Conservation (phyloP, 257 asterid species). For the Solanum paucissectum region DNA sequence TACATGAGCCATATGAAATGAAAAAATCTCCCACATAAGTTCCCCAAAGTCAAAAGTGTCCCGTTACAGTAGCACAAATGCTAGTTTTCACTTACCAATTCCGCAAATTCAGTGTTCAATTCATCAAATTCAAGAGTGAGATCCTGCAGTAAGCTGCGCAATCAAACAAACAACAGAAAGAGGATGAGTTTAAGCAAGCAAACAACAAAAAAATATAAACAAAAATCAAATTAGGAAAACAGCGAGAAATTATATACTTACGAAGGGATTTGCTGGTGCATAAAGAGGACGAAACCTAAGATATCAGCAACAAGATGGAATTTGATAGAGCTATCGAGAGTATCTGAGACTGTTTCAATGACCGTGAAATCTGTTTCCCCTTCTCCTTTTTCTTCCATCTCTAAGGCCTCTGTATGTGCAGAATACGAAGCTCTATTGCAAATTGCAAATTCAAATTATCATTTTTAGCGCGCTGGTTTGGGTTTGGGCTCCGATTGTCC, state of each 20-base stretch:
- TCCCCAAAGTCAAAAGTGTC: not conserved
- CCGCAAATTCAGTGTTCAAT: slow-evolving; percentile 42
- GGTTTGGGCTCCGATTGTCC: not conserved
- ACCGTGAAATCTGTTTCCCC: slow-evolving; percentile 39
- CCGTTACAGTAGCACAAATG: not conserved
- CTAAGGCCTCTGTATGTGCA: not conserved
- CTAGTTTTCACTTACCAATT: slow-evolving; percentile 38
- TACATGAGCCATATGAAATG: not conserved
- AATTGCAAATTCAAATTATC: not conserved
- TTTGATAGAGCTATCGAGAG: slow-evolving; percentile 46
- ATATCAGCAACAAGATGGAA: slow-evolving; percentile 66
- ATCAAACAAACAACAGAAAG: not conserved
- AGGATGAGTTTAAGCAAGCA: not conserved
- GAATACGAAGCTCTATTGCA: not conserved
- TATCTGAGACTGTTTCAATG: slow-evolving; percentile 36
- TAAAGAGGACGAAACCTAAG: slow-evolving; percentile 68
- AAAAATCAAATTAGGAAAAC: not conserved
- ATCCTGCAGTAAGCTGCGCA: slow-evolving; percentile 64
- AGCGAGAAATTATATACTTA: slow-evolving; percentile 5
- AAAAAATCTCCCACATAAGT: not conserved
- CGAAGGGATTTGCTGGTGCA: slow-evolving; percentile 99
- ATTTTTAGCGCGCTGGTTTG: slow-evolving; percentile 8
- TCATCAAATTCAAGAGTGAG: slow-evolving; percentile 62
- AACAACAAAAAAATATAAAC: not conserved
- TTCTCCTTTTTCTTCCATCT: slow-evolving; percentile 35